Conservation (phyloP, 2,329 filamentous ascomycete species). For the Echinosphaeria canescens region DNA sequence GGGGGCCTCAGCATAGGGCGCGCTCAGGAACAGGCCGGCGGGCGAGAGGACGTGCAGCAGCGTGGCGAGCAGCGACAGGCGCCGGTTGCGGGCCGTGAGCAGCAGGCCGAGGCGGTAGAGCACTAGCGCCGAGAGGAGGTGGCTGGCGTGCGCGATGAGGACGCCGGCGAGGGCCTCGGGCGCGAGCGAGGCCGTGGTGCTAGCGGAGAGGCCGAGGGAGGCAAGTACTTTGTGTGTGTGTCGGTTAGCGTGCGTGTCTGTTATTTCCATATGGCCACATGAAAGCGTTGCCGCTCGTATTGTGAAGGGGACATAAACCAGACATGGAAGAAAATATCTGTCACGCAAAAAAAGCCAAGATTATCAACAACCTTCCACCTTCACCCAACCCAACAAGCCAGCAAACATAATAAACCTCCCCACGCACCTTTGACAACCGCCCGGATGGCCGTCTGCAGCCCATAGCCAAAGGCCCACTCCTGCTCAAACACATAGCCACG, state of each 20-base stretch:
- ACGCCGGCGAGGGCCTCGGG: slow-evolving; percentile 30
- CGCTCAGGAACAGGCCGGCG: slow-evolving; percentile 72
- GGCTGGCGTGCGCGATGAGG: slow-evolving; percentile 46
- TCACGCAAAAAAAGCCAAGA: too few relatives aligned
- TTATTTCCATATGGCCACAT: too few relatives aligned
- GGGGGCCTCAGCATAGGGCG: slow-evolving; percentile 63
- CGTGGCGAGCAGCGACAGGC: slow-evolving; percentile 45
- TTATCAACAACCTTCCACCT: not conserved
- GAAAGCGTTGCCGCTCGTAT: too few relatives aligned
- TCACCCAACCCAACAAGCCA: not conserved
- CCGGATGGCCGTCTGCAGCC: slow-evolving; percentile 20
- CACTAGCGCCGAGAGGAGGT: slow-evolving; percentile 52
- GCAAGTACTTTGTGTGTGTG: too few relatives aligned
- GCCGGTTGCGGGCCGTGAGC: slow-evolving; percentile 25
- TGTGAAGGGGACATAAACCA: too few relatives aligned
- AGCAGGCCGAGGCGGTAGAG: slow-evolving; percentile 42
- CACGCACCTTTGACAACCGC: slow-evolving; percentile 12
- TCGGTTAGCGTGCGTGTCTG: too few relatives aligned
- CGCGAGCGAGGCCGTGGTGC: slow-evolving; percentile 1
- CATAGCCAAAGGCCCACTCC: slow-evolving; percentile 59
- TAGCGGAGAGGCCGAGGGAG: too few relatives aligned
- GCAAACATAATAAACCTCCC: slow-evolving; percentile 1
- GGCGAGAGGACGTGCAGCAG: slow-evolving; percentile 67
- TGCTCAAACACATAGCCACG: slow-evolving; percentile 56
- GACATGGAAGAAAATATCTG: too few relatives aligned